A percentile compares a stretch with the other conserved stretches of the same genome.
These are phyloP conservation scores for Aspergillus fumigatiaffinis DNA, from an alignment of 2,329 filamentous ascomycete genomes.

Conservation along the genomic window DNA sequence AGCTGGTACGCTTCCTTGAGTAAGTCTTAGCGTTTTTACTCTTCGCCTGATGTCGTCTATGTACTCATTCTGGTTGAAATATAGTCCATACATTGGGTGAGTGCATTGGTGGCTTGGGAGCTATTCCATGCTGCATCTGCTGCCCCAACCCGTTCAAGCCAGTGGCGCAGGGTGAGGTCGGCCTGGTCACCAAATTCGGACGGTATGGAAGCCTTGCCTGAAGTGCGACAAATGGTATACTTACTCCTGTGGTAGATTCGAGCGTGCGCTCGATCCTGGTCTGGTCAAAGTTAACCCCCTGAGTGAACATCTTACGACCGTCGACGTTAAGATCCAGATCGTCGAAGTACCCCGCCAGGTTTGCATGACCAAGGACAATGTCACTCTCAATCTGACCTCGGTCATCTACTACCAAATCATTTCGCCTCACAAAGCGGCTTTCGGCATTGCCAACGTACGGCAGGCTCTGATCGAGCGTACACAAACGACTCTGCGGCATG, in stretches of 20 bases:
- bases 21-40: conserved; percentile 41
- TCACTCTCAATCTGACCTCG: conserved; percentile 85
- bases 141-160: conserved; percentile 96
- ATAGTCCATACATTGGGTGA: conserved; percentile 69
- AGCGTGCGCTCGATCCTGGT: conserved; percentile 92
- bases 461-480: conserved; percentile 97
- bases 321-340: conserved; percentile 99
- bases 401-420: conserved; percentile 99
- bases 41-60: neutral
- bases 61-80: conserved; percentile 10
- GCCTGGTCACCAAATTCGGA: conserved; percentile 92
- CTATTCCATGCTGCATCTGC: conserved; percentile 83
- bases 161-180: conserved; percentile 89
- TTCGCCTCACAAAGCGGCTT: conserved; percentile 92
- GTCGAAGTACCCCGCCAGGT: conserved; percentile 92
- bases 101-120: conserved; percentile 72
- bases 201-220: conserved; percentile 32
- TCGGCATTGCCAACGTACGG: conserved; percentile 90
- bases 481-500: conserved; percentile 94
- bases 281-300: conserved; percentile 97
- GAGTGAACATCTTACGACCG: conserved; percentile 80
- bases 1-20: conserved; percentile 90
- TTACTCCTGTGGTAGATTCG: conserved; percentile 56
- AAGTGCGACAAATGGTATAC: neutral
- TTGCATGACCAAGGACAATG: conserved; percentile 99